These are phyloP conservation scores for Sugiyamaella japonica DNA, from an alignment of 1,139 yeast species.

Conservation along the genomic window DNA sequence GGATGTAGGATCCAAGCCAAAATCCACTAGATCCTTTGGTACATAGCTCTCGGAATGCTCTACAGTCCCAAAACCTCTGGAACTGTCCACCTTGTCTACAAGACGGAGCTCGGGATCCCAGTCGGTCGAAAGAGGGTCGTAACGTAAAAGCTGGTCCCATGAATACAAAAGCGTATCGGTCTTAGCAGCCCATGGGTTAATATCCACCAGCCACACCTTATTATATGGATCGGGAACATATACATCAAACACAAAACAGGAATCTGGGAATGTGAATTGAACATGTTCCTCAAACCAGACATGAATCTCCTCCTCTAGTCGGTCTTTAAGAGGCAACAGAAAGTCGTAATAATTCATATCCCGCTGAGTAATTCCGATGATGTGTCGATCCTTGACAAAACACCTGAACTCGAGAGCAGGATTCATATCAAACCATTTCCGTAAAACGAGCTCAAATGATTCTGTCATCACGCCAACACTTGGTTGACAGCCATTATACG, in stretches of 20 bases:
- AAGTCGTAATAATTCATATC: conserved; percentile 82
- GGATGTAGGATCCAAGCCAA: conserved; percentile 55
- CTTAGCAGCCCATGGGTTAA: conserved; percentile 78
- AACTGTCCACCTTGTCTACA: conserved; percentile 63
- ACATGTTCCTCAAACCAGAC: conserved; percentile 55
- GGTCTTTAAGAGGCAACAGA: conserved; percentile 50
- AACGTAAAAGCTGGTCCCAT: conserved; percentile 70
- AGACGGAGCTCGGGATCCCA: conserved; percentile 58
- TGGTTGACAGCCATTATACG: conserved; percentile 50
- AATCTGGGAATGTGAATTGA: conserved; percentile 53
- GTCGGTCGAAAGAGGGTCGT: conserved; percentile 39
- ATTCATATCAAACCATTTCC: conserved; percentile 78
- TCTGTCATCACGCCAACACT: conserved; percentile 11
- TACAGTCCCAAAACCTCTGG: conserved; percentile 63
- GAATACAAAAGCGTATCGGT: conserved; percentile 76
- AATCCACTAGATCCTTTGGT: conserved; percentile 87
- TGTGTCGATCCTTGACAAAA: conserved; percentile 60
- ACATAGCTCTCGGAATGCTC: conserved; percentile 90
- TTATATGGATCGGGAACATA: conserved; percentile 76
- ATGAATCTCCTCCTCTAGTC: conserved; percentile 52
- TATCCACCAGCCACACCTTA: conserved; percentile 68
- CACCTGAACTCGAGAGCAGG: conserved; percentile 92
- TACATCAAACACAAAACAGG: conserved; percentile 69
- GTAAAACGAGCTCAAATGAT: conserved; percentile 64
- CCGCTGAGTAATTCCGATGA: conserved; percentile 79